Percentiles rank a stretch among this genome's conserved stretches.
Conservation (phyloP, 805 yeast species). For the Metschnikowia gelsemii region DNA sequence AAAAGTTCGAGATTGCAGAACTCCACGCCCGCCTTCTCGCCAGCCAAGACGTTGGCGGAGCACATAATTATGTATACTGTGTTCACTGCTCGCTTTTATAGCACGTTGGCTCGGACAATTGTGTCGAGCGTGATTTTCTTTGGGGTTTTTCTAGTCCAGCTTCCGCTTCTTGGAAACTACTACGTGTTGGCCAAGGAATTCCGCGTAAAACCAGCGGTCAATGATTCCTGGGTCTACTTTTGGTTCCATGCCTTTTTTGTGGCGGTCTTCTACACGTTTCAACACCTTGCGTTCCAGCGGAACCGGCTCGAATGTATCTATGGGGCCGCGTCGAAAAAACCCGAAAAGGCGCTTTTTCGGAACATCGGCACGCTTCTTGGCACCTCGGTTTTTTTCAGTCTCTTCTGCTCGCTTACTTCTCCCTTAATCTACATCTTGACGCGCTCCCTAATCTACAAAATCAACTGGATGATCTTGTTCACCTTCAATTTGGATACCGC, state of each 20-base stretch:
- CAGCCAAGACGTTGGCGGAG: constrained; percentile 32
- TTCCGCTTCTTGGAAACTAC: constrained; percentile 26
- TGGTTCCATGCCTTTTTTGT: constrained; percentile 46
- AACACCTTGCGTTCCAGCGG: constrained; percentile 53
- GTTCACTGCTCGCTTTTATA: constrained; percentile 21
- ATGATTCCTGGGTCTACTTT: constrained; percentile 48
- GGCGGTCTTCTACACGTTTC: constrained; percentile 48
- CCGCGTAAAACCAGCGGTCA: constrained; percentile 36
- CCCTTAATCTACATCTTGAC: constrained; percentile 43
- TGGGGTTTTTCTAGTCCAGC: constrained; percentile 28
- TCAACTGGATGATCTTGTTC: constrained; percentile 29
- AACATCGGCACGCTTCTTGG: constrained; percentile 33
- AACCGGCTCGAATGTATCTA: constrained; percentile 51
- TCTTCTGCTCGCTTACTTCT: constrained; percentile 26
- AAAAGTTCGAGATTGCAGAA: constrained; percentile 26
- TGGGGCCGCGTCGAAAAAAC: constrained; percentile 38
- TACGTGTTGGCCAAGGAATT: constrained; percentile 40
- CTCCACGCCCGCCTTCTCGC: constrained; percentile 33
- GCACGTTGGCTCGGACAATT: constrained; percentile 22
- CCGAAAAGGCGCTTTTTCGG: constrained; percentile 33
- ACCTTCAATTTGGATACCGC: constrained; percentile 36
- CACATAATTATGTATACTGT: constrained; percentile 25
- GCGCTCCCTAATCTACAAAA: constrained; percentile 44
- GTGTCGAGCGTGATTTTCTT: constrained; percentile 24
- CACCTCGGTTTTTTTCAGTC: constrained; percentile 36